Conservation (phyloP, 2,329 filamentous ascomycete genomes). For the Fonsecaea erecta region DNA sequence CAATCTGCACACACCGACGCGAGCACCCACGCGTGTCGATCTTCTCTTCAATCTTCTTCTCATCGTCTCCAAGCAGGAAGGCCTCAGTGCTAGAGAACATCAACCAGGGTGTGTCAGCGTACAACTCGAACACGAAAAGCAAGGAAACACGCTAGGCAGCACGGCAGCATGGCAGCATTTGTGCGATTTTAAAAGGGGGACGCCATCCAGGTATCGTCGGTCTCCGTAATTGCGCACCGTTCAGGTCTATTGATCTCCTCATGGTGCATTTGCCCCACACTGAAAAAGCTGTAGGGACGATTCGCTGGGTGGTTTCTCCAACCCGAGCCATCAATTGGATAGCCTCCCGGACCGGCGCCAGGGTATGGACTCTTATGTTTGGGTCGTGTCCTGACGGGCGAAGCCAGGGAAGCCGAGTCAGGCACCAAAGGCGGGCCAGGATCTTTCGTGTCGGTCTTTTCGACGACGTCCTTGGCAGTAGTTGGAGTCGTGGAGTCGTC, state of each 20-base stretch:
- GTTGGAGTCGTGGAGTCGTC: neutral
- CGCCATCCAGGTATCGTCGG: neutral
- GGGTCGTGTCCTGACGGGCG: neutral
- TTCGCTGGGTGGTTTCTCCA: constrained; percentile 23
- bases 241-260: constrained; percentile 20
- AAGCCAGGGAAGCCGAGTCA: neutral
- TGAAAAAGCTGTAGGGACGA: constrained; percentile 4
- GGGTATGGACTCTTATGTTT: neutral
- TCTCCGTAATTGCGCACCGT: constrained; percentile 21
- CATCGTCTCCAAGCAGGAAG: constrained; percentile 81
- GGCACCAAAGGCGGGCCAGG: neutral
- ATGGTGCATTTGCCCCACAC: constrained; percentile 9
- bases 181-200: neutral
- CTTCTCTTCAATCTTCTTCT: constrained; percentile 91
- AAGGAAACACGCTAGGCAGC: constrained; percentile 4
- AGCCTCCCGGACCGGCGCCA: constrained; percentile 11
- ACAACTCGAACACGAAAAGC: neutral
- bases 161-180: neutral
- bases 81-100: constrained; percentile 75
- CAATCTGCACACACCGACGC: neutral
- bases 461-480: constrained; percentile 4
- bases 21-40: constrained; percentile 79
- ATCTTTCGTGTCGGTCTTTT: constrained; percentile 6
- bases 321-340: constrained; percentile 10
- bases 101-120: constrained; percentile 15